Base-by-base conservation (phyloP, 2,329 filamentous ascomycete genomes). In the Eutypella sp. region DNA sequence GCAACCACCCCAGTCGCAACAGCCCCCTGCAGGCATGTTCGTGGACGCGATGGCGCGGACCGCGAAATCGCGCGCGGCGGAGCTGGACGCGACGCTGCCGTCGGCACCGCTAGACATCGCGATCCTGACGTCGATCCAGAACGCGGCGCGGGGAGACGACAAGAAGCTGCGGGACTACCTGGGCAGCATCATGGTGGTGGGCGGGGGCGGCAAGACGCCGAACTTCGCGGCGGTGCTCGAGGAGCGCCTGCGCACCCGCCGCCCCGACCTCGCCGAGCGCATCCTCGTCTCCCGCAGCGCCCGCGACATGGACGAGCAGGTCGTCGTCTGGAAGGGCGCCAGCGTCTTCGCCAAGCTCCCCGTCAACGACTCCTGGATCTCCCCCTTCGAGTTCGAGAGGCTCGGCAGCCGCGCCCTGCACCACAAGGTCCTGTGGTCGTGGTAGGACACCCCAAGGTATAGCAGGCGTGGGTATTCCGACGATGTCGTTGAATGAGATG, bases 281-380 rank as follows among this genome's bases (percentile, higher is more conserved):
- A 81, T 84, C 50, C 67, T 83, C 20, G 81, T 84, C 43, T 82
- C 79, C 50, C 73, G 76, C 49, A 93, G 76, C 76, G 93, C 93
- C 0, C 77, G 92, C 58, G 93, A 99, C 58, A 85, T 99, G 72
- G 93, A 99, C 67, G 89, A 93, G 49, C 90, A 96, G 68, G 91
- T 97, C n/a, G 87, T 97, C 44, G 84, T 85, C 8, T 99, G 93
- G 93, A 99, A 99, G 76, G 93, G 93, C 4, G 93, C 89, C 1
- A 96, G 90, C 63, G 91, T 99, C 15, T 99, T 96, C 73, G 91
- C 89, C 3, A 90, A 95, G 70, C 71, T 97, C 56, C 80, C 84
- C 39, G 91, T 89, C 15, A 97, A 97, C 68, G 93, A 99, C 66
- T 93, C 87, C 59, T 99, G 93, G 93, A 89, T 97, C 60, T 86